Evolutionary conservation across 257 asterid species (phyloP).

Genomic region (Lycium barbarum): DNA sequence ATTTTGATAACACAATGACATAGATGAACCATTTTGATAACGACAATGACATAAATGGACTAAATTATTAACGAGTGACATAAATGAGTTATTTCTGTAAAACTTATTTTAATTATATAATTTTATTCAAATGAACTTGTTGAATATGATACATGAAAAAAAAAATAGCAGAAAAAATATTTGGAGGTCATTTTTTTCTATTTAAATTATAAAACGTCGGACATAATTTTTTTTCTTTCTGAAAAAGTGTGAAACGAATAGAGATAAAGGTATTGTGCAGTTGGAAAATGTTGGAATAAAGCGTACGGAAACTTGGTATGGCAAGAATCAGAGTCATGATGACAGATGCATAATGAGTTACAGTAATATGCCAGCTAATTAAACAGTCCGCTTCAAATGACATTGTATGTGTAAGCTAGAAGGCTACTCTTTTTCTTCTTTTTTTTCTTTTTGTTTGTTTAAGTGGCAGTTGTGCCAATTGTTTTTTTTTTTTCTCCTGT

Average conservation of each 20-base stretch:
- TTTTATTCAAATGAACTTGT: neutral
- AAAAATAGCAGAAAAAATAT: too few species aligned
- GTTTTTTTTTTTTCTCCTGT: neutral
- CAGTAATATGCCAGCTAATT: slow-evolving; percentile 5
- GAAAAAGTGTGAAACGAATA: neutral
- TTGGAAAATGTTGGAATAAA: neutral
- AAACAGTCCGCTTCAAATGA: neutral
- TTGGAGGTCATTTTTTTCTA: neutral
- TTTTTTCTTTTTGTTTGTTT: neutral
- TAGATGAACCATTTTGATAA: too few species aligned
- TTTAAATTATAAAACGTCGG: neutral
- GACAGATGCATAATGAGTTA: neutral
- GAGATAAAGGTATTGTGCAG: neutral
- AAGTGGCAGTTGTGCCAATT: neutral
- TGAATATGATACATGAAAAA: neutral
- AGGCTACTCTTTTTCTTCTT: neutral
- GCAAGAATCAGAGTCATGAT: neutral
- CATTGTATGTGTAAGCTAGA: neutral
- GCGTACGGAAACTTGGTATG: neutral
- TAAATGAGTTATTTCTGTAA: too few species aligned
- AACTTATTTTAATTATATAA: neutral
- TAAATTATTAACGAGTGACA: too few species aligned
- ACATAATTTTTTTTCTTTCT: neutral
- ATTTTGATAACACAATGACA: too few species aligned
- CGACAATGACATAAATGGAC: too few species aligned